Percentiles rank a stretch among this genome's conserved stretches.
phyloP scores from a whole-genome alignment of 2,329 filamentous ascomycete genomes.

The Colletotrichum neosansevieriae region DNA sequence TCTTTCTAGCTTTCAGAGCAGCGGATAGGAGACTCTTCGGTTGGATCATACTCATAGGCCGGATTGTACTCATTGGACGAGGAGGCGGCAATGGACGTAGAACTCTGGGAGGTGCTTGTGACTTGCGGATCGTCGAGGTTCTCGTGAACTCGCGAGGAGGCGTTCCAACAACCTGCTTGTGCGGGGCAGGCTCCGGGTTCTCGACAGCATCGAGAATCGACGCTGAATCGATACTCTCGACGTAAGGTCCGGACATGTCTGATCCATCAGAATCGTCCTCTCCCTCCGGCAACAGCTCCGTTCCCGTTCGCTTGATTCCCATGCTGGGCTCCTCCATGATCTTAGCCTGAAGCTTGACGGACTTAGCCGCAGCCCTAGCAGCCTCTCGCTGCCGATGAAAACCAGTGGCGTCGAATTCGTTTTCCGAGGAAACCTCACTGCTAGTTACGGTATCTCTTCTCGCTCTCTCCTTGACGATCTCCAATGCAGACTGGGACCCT shows the following conservation, averaged over 20 bases:
- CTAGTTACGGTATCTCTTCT: constrained; percentile 83
- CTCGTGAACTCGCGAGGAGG: constrained; percentile 70
- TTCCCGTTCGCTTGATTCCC: constrained; percentile 60
- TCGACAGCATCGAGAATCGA: constrained; percentile 77
- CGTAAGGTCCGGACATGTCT: constrained; percentile 74
- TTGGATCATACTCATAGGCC: constrained; percentile 75
- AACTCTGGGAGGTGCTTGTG: constrained; percentile 67
- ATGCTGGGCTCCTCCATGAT: constrained; percentile 62
- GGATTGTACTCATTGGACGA: constrained; percentile 72
- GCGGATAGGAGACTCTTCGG: constrained; percentile 79
- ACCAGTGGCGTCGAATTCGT: constrained; percentile 77
- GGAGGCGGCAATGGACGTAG: constrained; percentile 78
- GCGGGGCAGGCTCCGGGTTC: constrained; percentile 66
- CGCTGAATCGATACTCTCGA: constrained; percentile 76
- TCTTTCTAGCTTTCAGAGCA: constrained; percentile 78
- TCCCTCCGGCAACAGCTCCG: constrained; percentile 67
- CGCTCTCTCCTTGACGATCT: constrained; percentile 76
- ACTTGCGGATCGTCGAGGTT: constrained; percentile 74
- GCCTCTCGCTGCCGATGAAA: constrained; percentile 74
- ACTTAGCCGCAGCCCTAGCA: constrained; percentile 67
- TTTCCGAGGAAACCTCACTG: constrained; percentile 86
- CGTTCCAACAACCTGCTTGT: constrained; percentile 71
- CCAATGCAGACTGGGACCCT: constrained; percentile 78
- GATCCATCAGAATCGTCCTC: constrained; percentile 72
- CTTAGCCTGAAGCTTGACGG: constrained; percentile 64